A percentile compares a stretch with the other conserved stretches of the same genome.
These are phyloP conservation scores for Ananas comosus DNA, from an alignment of 176 grass and related monocot genomes.

Conservation along the genomic window DNA sequence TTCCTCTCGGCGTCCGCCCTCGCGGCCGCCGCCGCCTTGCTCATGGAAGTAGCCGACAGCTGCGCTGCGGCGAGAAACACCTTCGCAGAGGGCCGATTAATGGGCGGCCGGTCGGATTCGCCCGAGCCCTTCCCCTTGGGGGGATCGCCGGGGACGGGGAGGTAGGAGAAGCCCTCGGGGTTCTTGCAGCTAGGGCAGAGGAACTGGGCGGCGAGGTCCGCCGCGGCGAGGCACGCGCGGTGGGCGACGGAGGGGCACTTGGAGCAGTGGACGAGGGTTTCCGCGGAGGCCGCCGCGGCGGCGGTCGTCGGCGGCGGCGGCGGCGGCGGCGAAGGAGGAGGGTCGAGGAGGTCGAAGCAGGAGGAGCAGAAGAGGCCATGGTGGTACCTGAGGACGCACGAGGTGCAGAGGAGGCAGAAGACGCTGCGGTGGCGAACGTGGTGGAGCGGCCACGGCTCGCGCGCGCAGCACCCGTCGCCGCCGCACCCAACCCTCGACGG, in stretches of 20 bases:
- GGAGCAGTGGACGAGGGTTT: slow-evolving; percentile 40
- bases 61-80: slow-evolving; percentile 65
- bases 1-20: slow-evolving; percentile 47
- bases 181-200: slow-evolving; percentile 37
- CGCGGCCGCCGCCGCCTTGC: slow-evolving; percentile 33
- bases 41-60: slow-evolving; percentile 46
- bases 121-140: too few species aligned
- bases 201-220: slow-evolving; percentile 17
- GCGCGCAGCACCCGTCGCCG: slow-evolving; percentile 45
- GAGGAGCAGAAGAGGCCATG: slow-evolving; percentile 55
- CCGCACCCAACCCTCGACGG: slow-evolving; percentile 42
- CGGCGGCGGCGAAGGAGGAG: slow-evolving; percentile 1
- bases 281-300: slow-evolving; percentile 1
- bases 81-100: slow-evolving; percentile 30
- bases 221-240: slow-evolving; percentile 33
- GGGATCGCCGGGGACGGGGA: background rate
- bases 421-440: slow-evolving; percentile 66
- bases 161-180: slow-evolving; percentile 26
- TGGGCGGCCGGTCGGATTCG: background rate
- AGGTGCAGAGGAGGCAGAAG: slow-evolving; percentile 73
- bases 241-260: slow-evolving; percentile 51
- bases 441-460: slow-evolving; percentile 90
- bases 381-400: slow-evolving; percentile 77
- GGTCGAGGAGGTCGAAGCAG: slow-evolving; percentile 57
- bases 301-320: slow-evolving; percentile 26